A percentile compares a stretch with the other conserved stretches of the same genome.
Conservation (phyloP, 306 rosid species). For the Cajanus cajan region DNA sequence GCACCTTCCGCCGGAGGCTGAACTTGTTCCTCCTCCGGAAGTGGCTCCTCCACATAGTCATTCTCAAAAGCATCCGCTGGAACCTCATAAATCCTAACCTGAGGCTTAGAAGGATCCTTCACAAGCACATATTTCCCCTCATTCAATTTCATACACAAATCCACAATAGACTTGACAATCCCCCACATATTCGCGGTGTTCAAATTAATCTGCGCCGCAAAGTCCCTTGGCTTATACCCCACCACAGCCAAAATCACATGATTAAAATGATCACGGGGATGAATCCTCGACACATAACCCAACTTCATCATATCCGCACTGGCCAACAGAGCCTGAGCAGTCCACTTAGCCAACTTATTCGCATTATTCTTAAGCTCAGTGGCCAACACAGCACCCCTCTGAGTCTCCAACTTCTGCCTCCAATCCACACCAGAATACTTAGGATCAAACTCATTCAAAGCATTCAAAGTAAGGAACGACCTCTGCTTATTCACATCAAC, state of each 20-base stretch:
- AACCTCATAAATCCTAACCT: conserved; percentile 94
- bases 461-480: conserved; percentile 90
- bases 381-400: conserved; percentile 96
- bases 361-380: conserved; percentile 97
- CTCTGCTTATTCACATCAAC: conserved; percentile 78
- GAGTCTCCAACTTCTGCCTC: conserved; percentile 98
- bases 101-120: conserved; percentile 92
- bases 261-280: conserved; percentile 92
- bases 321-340: conserved; percentile 82
- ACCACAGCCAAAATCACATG: conserved; percentile 88
- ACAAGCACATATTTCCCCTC: conserved; percentile 93
- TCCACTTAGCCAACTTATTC: conserved; percentile 92
- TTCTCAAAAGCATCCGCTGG: conserved; percentile 88
- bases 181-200: conserved; percentile 93
- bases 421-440: conserved; percentile 91
- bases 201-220: conserved; percentile 76
- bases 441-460: conserved; percentile 83
- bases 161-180: conserved; percentile 94
- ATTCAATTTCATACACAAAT: conserved; percentile 89
- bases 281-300: conserved; percentile 92
- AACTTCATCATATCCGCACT: conserved; percentile 93
- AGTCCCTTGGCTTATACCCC: conserved; percentile 89
- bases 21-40: conserved; percentile 91
- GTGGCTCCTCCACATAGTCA: conserved; percentile 94
- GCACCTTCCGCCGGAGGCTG: conserved; percentile 76